These are phyloP conservation scores for Pseudocercospora pini-densiflorae DNA, from an alignment of 2,329 filamentous ascomycete species.

Conservation along the genomic window DNA sequence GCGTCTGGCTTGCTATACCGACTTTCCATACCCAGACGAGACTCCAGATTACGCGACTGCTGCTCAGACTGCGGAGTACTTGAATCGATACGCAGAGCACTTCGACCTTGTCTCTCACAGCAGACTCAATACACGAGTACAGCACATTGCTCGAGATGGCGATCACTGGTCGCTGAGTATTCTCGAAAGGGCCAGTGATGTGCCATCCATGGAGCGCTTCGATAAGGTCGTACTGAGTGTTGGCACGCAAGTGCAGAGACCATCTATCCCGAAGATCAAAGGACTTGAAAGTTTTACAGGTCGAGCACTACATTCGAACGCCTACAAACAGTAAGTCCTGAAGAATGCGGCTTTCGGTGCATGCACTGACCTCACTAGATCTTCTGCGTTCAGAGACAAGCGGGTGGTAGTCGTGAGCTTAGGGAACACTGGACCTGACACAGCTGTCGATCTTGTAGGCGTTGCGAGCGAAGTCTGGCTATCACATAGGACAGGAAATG, in stretches of 20 bases:
- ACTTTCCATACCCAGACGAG: slow-evolving; percentile 20
- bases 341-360: background rate
- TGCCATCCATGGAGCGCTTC: background rate
- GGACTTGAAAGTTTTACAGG: slow-evolving; percentile 12
- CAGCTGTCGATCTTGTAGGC: slow-evolving; percentile 13
- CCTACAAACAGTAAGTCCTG: slow-evolving; percentile 9
- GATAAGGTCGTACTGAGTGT: slow-evolving; percentile 16
- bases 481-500: slow-evolving; percentile 16
- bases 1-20: slow-evolving; percentile 15
- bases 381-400: slow-evolving; percentile 9
- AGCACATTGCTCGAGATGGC: background rate
- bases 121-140: slow-evolving; percentile 4
- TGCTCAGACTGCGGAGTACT: slow-evolving; percentile 15
- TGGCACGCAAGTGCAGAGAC: slow-evolving; percentile 11
- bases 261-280: slow-evolving; percentile 7
- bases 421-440: slow-evolving; percentile 17
- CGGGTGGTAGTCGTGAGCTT: slow-evolving; percentile 14
- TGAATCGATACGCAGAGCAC: slow-evolving; percentile 18
- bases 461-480: slow-evolving; percentile 15
- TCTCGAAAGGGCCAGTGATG: background rate
- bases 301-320: slow-evolving; percentile 15
- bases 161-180: slow-evolving; percentile 6
- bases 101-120: slow-evolving; percentile 11
- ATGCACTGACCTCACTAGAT: background rate
- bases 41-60: slow-evolving; percentile 18